phyloP scores from a whole-genome alignment of 164 flowering plant genomes.

The Vitis labrusca region DNA sequence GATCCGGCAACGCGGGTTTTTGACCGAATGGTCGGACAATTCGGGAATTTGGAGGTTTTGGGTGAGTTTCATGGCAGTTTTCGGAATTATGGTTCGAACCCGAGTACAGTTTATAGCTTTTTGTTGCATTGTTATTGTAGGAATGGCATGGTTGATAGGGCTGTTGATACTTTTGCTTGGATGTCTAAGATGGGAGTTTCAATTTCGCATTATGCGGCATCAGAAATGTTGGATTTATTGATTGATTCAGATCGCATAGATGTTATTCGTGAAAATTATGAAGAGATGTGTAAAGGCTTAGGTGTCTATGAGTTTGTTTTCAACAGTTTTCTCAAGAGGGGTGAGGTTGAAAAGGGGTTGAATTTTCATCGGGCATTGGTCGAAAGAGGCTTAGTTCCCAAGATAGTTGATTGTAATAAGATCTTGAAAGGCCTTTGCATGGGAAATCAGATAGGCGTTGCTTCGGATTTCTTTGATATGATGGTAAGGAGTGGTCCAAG shows the following conservation, averaged over 20 bases:
- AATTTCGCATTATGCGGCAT: constrained; percentile 25
- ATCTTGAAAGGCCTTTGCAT: constrained; percentile 35
- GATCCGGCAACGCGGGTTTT: constrained; percentile 30
- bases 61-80: constrained; percentile 24
- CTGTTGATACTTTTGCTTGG: constrained; percentile 19
- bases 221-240: constrained; percentile 26
- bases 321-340: constrained; percentile 28
- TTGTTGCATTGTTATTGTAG: constrained; percentile 34
- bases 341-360: constrained; percentile 23
- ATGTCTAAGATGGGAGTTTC: constrained; percentile 23
- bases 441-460: constrained; percentile 18
- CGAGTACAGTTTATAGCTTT: constrained; percentile 33
- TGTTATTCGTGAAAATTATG: constrained; percentile 22
- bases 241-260: constrained; percentile 24
- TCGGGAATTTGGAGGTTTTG: constrained; percentile 24
- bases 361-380: constrained; percentile 31
- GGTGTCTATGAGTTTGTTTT: constrained; percentile 33
- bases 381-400: constrained; percentile 23
- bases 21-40: constrained; percentile 25
- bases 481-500: constrained; percentile 32
- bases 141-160: constrained; percentile 30
- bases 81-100: constrained; percentile 21
- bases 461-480: constrained; percentile 27
- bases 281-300: constrained; percentile 15
- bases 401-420: constrained; percentile 41